Base-by-base conservation (phyloP, 1,284 basidiomycete species). In the Moesziomyces sp. region DNA sequence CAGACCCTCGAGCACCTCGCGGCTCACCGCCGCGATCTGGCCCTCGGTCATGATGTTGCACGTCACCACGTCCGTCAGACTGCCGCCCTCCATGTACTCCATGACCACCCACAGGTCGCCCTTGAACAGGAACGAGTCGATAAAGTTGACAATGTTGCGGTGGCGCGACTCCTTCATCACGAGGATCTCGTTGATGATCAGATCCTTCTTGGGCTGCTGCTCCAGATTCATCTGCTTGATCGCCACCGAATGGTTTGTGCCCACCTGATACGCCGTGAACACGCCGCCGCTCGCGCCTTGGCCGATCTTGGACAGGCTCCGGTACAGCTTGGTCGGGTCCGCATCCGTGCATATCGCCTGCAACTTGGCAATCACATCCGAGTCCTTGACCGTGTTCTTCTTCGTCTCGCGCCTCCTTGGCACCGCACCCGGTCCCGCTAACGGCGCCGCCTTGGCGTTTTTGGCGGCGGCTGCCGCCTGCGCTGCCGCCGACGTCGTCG, bases 41-140 rank as follows among this genome's bases (percentile, higher is more conserved):
- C 99, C 96, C 81, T 93, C 92, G 71, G 99, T 86, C 54, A 93
- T 91, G 85, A 98, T 98, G 84, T 97, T 96, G 24, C 30, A 99
- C 97, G 86, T 97, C 95, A 99, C 97, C 51, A 99, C 91, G 85
- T 99, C 97, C 14, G 95, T 98, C 76, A 99, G 86, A 14, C 94
- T 93, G 52, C 96, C 97, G 49, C 97, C 96, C 85, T 98, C 96
- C 96, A 99, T 99, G 84, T 93, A 98, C 86, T 99, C 96, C 96
- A 99, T 98, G 64, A 98, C 94, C 46, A 99, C 95, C 96, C 96
- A 99, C n/a, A 99, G 89, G 83, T 98, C 95, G 58, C 89, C 91
- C 83, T 88, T 91, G 85, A 92, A 92, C 56, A 98, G 89, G 86
- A 95, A 97, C 10, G 93, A 90, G 34, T 97, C 92, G 54, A 98